These are phyloP conservation scores for Tuber melanosporum DNA, from an alignment of 495 filamentous ascomycete genomes.

Conservation along the genomic window DNA sequence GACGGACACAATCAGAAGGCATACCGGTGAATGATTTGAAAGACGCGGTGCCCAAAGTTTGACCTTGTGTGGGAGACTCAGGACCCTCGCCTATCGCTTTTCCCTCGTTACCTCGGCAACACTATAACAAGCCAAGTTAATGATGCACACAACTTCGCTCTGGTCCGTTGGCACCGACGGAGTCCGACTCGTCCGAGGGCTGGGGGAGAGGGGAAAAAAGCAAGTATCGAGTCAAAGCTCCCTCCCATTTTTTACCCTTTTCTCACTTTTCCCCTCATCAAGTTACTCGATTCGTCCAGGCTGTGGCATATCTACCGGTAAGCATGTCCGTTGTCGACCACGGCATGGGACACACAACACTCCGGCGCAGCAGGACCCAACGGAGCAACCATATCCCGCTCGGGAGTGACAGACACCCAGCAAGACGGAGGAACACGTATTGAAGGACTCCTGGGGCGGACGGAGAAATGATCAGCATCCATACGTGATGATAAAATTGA, in stretches of 20 bases:
- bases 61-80: background rate
- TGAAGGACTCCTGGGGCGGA: background rate
- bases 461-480: background rate
- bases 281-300: conserved; percentile 27
- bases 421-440: background rate
- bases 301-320: background rate
- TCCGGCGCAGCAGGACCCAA: conserved; percentile 24
- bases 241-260: background rate
- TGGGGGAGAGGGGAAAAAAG: background rate
- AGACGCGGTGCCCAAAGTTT: background rate
- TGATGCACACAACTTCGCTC: no score
- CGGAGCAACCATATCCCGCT: conserved; percentile 32
- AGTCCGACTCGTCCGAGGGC: conserved; percentile 31
- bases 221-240: background rate
- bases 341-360: conserved; percentile 6
- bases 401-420: conserved; percentile 6
- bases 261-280: conserved; percentile 19
- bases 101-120: background rate
- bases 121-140: background rate
- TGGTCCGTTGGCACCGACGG: conserved; percentile 27
- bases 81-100: background rate
- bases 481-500: background rate
- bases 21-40: no score
- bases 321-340: background rate
- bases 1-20: background rate